Conservation (phyloP, 495 filamentous ascomycete genomes). For the Cetradonia linearis region DNA sequence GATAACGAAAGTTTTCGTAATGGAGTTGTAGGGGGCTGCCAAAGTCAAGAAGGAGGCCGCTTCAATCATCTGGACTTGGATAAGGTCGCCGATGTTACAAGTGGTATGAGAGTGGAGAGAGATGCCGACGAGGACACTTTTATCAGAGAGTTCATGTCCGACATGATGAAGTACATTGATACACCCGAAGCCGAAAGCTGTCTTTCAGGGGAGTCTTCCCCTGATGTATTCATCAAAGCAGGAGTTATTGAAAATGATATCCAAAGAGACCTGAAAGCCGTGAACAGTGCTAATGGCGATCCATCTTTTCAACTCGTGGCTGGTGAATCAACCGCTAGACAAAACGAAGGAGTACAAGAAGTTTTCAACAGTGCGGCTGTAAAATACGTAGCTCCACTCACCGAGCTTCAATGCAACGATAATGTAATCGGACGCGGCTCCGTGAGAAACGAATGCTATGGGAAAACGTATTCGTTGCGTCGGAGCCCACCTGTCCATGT, state of each 20-base stretch:
- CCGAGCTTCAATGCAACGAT: background rate
- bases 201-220: background rate
- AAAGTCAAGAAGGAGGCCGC: no score
- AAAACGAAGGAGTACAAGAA: background rate
- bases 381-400: background rate
- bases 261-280: background rate
- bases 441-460: no score
- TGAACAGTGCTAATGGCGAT: background rate
- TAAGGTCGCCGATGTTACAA: background rate
- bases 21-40: background rate
- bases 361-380: background rate
- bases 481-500: no score
- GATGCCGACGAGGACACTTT: background rate
- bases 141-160: background rate
- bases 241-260: background rate
- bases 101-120: background rate
- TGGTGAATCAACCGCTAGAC: background rate
- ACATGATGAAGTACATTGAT: background rate
- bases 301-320: background rate
- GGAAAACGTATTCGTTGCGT: no score
- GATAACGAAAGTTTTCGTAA: background rate
- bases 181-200: background rate
- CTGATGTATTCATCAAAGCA: background rate
- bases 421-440: background rate
- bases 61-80: no score